phyloP scores from a whole-genome alignment of 2,329 filamentous ascomycete species.

The Cercospora zeina region DNA sequence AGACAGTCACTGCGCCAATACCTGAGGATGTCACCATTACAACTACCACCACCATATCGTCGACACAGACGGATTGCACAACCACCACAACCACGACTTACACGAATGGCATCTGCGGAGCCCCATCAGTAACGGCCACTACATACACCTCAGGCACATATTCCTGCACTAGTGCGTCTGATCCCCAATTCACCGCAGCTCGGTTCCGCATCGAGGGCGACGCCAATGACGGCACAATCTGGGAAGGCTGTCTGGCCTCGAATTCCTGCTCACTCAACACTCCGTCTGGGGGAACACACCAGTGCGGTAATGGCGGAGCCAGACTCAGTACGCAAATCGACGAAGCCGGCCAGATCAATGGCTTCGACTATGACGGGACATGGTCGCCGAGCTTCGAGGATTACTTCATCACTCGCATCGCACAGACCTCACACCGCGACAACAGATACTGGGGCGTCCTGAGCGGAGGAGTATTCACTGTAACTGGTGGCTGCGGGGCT shows the following conservation, averaged over 20 bases:
- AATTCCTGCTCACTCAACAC: constrained; percentile 26
- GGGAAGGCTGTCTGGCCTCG: constrained; percentile 26
- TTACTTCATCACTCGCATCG: constrained; percentile 29
- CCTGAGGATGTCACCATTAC: too few relatives aligned
- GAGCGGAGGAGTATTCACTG: constrained; percentile 16
- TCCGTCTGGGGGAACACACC: constrained; percentile 23
- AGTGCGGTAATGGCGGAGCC: constrained; percentile 28
- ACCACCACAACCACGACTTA: too few relatives aligned
- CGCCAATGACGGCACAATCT: constrained; percentile 25
- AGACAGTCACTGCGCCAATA: too few relatives aligned
- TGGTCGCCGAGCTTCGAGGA: constrained; percentile 25
- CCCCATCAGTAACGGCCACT: too few relatives aligned
- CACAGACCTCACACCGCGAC: neutral
- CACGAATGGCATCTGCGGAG: too few relatives aligned
- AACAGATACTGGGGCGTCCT: constrained; percentile 30
- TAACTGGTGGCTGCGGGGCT: constrained; percentile 25
- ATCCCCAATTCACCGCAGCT: too few relatives aligned
- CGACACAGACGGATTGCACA: too few relatives aligned
- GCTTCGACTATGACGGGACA: constrained; percentile 27
- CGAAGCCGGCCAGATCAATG: constrained; percentile 16
- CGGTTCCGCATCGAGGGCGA: constrained; percentile 29
- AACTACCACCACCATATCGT: too few relatives aligned
- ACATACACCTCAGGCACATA: too few relatives aligned
- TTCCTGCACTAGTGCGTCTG: too few relatives aligned
- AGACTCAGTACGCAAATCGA: constrained; percentile 29